These are phyloP conservation scores for Rosa lucieae DNA, from an alignment of 306 rosid species.

Conservation along the genomic window DNA sequence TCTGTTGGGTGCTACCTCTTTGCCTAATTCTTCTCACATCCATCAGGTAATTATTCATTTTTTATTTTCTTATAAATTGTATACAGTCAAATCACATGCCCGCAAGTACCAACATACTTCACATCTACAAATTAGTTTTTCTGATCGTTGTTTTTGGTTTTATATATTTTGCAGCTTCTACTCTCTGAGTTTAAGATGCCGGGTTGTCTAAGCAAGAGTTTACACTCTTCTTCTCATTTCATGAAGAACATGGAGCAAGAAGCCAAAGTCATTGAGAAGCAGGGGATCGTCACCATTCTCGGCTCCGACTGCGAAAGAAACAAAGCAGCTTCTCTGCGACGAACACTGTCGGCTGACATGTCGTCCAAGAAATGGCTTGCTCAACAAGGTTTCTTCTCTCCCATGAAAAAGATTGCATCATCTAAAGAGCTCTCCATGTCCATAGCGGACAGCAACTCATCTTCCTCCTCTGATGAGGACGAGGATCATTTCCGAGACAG, in stretches of 20 bases:
- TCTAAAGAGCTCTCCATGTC: constrained; percentile 40
- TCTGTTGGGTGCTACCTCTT: constrained; percentile 4
- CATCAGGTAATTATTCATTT: constrained; percentile 1
- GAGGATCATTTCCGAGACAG: constrained; percentile 30
- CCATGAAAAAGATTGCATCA: constrained; percentile 58
- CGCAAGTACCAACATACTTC: background rate
- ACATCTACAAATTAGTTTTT: background rate
- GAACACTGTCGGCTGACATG: constrained; percentile 95
- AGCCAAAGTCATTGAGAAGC: constrained; percentile 31
- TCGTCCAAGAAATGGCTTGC: constrained; percentile 77
- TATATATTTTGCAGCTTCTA: constrained; percentile 39
- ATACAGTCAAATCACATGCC: background rate
- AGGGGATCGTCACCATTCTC: constrained; percentile 71
- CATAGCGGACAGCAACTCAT: constrained; percentile 22
- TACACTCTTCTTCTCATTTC: constrained; percentile 23
- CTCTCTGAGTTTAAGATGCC: constrained; percentile 32
- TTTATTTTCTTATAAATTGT: background rate
- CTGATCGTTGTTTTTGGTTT: background rate
- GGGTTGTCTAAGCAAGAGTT: constrained; percentile 30
- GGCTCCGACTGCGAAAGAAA: constrained; percentile 40
- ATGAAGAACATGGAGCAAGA: constrained; percentile 29
- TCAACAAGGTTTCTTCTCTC: constrained; percentile 42
- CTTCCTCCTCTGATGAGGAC: constrained; percentile 26
- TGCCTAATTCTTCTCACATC: background rate
- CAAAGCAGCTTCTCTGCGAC: constrained; percentile 48